These are phyloP conservation scores for Cystobasidiaceae sp. DNA, from an alignment of 1,284 basidiomycete species.

Conservation along the genomic window DNA sequence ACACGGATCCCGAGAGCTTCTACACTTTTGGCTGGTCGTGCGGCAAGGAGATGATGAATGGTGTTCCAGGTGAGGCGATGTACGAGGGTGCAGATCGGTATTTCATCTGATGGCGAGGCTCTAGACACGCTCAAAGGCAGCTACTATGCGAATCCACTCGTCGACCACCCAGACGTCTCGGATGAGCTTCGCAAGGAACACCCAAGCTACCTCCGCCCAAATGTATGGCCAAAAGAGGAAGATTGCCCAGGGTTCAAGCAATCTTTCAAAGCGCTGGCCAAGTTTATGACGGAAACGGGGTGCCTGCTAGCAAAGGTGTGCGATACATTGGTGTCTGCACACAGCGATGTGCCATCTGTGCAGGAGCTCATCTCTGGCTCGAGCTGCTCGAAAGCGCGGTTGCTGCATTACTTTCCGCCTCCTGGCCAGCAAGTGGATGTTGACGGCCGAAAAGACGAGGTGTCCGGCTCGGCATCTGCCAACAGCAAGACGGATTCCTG, in stretches of 20 bases:
- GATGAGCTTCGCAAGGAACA: slow-evolving; percentile 55
- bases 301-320: slow-evolving; percentile 73
- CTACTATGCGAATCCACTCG: slow-evolving; percentile 81
- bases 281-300: slow-evolving; percentile 76
- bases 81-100: background rate
- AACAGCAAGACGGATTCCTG: slow-evolving; percentile 4
- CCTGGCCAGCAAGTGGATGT: background rate
- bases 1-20: slow-evolving; percentile 50
- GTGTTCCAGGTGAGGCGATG: slow-evolving; percentile 60
- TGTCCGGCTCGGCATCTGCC: background rate
- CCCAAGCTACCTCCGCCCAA: slow-evolving; percentile 60
- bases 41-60: slow-evolving; percentile 94
- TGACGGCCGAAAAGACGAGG: background rate
- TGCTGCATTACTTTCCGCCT: slow-evolving; percentile 73
- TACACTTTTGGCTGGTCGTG: slow-evolving; percentile 75
- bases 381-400: slow-evolving; percentile 71
- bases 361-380: slow-evolving; percentile 54
- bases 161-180: slow-evolving; percentile 60
- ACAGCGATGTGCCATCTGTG: slow-evolving; percentile 50
- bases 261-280: slow-evolving; percentile 76
- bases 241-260: slow-evolving; percentile 58
- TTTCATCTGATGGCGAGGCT: slow-evolving; percentile 39
- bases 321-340: slow-evolving; percentile 49
- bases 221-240: slow-evolving; percentile 69
- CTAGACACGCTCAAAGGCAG: slow-evolving; percentile 78